These are phyloP conservation scores for Cladophialophora carrionii DNA, from an alignment of 2,329 filamentous ascomycete species.

Conservation along the genomic window DNA sequence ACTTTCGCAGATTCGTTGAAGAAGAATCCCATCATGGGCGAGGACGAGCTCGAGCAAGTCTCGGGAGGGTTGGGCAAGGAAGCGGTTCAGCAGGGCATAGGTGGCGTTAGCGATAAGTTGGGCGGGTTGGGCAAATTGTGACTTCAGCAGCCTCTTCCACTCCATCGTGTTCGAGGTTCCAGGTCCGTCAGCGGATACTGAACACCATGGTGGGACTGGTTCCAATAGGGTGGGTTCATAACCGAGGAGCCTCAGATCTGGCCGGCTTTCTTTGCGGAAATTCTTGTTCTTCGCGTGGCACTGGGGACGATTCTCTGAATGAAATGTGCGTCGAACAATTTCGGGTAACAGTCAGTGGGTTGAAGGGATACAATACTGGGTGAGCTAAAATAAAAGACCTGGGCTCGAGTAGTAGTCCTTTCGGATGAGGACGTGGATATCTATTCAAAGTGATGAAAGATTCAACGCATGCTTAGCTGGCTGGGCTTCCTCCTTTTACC, in stretches of 20 bases:
- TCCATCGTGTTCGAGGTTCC: neutral
- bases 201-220: neutral
- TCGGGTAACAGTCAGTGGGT: neutral
- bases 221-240: neutral
- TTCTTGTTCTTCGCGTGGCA: neutral
- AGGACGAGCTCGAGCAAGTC: constrained; percentile 28
- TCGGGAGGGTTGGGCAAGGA: constrained; percentile 29
- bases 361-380: neutral
- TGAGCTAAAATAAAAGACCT: neutral
- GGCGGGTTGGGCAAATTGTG: constrained; percentile 25
- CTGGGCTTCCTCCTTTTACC: too few relatives aligned
- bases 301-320: neutral
- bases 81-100: constrained; percentile 25
- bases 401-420: neutral
- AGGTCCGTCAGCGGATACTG: too few relatives aligned
- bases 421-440: neutral
- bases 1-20: constrained; percentile 27
- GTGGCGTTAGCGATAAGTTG: constrained; percentile 24
- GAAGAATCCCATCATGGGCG: constrained; percentile 32
- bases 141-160: neutral
- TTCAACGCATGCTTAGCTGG: neutral
- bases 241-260: neutral
- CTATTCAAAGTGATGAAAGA: neutral
- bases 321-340: neutral
- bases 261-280: neutral